Evolutionary conservation across 2,329 filamentous ascomycete genomes (phyloP), one percentile per base, ranked within the genome.

Genomic region (Neoscytalidium dimidiatum): DNA sequence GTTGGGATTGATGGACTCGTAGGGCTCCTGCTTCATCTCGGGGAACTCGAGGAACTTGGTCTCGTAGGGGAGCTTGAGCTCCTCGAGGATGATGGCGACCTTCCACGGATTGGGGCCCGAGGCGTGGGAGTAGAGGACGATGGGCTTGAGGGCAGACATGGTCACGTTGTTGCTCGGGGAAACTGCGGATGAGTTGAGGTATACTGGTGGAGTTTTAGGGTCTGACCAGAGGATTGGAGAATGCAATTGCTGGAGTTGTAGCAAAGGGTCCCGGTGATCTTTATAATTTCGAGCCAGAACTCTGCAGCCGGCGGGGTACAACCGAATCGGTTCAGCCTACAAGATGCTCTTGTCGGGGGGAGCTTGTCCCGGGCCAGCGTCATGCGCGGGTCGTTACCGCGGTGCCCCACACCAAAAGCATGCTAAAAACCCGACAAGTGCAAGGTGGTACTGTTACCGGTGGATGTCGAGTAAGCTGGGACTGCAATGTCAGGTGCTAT

Each of bases 61-160:
- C 64, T 77, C 73, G 67, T 80, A 81, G 8, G 75, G 74, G 23
- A 83, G n/a, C 3, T 68, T 67, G 33, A 83, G 78, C 68, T 82
- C 79, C 62, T 81, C 77, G 31, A 83, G 76, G 35, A 82, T 68
- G 46, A 83, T 77, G 56, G 75, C 75, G 6, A 83, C 78, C 68
- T 82, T 82, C 72, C 73, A 75, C 49, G 77, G 77, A 66, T 79
- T 80, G 9, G 78, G 78, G 21, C 64, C 64, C 4, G 35, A 56
- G 64, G 48, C 23, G 48, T 62, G 56, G 11, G 35, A 46, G 64
- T 66, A 66, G 57, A 66, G 64, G n/a, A 62, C 31, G 28, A 66
- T 26, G 43, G 64, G 64, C 64, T 66, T 66, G 57, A 41, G 8
- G 21, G 46, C 23, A 19, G 64, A 66, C 64, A 66, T 66, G 33